A percentile compares a stretch with the other conserved stretches of the same genome.
Evolutionary conservation across 2,329 filamentous ascomycete species (phyloP).

Genomic region (Scolecobasidium constrictum): DNA sequence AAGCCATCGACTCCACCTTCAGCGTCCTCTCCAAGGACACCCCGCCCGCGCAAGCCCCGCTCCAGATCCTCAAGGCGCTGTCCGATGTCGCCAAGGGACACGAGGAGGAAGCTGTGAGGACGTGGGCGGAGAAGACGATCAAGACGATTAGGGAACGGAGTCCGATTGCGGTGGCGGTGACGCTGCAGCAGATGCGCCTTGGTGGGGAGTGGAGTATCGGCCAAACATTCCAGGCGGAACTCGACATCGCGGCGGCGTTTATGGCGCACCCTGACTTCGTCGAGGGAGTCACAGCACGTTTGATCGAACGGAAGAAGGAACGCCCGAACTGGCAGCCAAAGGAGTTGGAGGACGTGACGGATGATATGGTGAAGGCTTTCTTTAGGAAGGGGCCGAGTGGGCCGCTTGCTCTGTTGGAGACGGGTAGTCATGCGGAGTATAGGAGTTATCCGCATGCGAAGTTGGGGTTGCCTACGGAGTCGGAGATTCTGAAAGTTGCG

Average conservation of each 20-base stretch:
- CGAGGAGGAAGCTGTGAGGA: conserved; percentile 38
- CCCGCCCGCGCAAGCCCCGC: conserved; percentile 42
- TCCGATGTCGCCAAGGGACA: conserved; percentile 18
- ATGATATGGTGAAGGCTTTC: conserved; percentile 54
- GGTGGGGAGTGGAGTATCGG: conserved; percentile 68
- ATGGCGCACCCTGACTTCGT: conserved; percentile 88
- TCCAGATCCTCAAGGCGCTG: conserved; percentile 61
- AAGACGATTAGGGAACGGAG: conserved; percentile 66
- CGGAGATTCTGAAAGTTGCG: conserved; percentile 40
- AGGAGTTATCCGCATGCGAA: conserved; percentile 58
- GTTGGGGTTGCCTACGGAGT: conserved; percentile 66
- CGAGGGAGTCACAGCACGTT: conserved; percentile 74
- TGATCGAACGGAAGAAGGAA: conserved; percentile 58
- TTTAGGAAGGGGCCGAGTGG: conserved; percentile 43
- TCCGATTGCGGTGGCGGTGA: conserved; percentile 76
- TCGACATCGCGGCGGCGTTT: conserved; percentile 74
- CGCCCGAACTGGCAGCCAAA: conserved; percentile 67
- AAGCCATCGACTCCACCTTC: conserved; percentile 65
- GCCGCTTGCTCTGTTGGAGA: conserved; percentile 50
- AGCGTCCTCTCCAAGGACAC: conserved; percentile 15
- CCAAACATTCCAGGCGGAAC: conserved; percentile 76
- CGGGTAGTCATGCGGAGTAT: conserved; percentile 43
- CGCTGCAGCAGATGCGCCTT: conserved; percentile 70
- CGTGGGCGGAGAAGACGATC: conserved; percentile 73
- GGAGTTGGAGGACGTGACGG: conserved; percentile 55